Evolutionary conservation across 768 basidiomycete genomes (phyloP).

Genomic region (Tremella fuciformis): DNA sequence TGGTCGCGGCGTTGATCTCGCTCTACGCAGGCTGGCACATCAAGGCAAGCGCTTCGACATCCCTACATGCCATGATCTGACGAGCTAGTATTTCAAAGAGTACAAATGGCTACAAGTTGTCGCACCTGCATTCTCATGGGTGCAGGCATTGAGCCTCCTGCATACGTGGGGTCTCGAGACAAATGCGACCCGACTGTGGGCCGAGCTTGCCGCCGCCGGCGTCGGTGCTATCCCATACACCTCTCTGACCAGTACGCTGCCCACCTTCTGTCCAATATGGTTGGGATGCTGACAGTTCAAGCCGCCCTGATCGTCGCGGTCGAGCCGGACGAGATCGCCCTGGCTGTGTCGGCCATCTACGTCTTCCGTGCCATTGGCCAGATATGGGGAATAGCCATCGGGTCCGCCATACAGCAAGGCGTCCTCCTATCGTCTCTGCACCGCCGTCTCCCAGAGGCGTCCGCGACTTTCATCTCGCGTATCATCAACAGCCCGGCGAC

Average conservation of each 20-base stretch:
- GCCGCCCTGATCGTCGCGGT: slow-evolving; percentile 19
- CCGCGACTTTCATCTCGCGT: slow-evolving; percentile 14
- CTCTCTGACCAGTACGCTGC: background rate
- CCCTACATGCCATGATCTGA: background rate
- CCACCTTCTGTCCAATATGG: background rate
- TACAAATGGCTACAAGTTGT: slow-evolving; percentile 43
- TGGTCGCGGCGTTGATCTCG: slow-evolving; percentile 33
- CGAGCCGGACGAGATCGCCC: slow-evolving; percentile 27
- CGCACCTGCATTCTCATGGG: slow-evolving; percentile 28
- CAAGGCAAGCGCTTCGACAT: slow-evolving; percentile 19
- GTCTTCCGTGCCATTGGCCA: slow-evolving; percentile 47
- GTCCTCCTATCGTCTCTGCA: slow-evolving; percentile 26
- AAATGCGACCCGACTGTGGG: slow-evolving; percentile 24
- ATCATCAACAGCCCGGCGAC: slow-evolving; percentile 39
- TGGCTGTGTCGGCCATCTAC: slow-evolving; percentile 48
- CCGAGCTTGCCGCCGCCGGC: slow-evolving; percentile 39
- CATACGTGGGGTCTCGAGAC: slow-evolving; percentile 29
- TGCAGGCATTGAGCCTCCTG: slow-evolving; percentile 33
- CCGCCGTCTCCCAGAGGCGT: background rate
- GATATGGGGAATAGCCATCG: slow-evolving; percentile 43
- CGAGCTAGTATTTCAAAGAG: slow-evolving; percentile 25
- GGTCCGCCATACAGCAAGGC: slow-evolving; percentile 44
- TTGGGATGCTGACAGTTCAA: background rate
- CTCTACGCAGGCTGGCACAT: slow-evolving; percentile 45
- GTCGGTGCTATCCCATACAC: slow-evolving; percentile 12